Conservation (phyloP, 306 rosid species). For the Arachis hypogaea region DNA sequence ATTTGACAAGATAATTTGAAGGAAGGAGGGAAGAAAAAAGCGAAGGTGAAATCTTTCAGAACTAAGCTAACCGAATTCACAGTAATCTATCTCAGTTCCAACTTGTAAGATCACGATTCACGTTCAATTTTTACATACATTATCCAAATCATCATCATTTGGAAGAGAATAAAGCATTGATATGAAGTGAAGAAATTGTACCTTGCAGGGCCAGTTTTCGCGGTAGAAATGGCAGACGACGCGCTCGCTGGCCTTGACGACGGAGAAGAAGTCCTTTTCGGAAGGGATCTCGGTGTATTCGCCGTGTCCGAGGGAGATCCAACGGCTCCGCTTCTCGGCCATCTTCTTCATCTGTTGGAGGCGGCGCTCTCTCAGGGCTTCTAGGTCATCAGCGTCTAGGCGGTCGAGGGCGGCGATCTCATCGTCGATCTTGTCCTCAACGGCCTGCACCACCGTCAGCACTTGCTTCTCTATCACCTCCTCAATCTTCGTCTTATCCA, state of each 20-base stretch:
- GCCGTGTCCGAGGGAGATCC: conserved; percentile 92
- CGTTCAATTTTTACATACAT: background rate
- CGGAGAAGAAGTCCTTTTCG: conserved; percentile 92
- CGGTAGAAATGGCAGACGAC: conserved; percentile 98
- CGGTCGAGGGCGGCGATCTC: conserved; percentile 91
- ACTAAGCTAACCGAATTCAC: background rate
- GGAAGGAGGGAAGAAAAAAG: background rate
- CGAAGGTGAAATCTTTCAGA: background rate
- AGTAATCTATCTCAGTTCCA: background rate
- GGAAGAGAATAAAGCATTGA: background rate
- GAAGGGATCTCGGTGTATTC: conserved; percentile 75
- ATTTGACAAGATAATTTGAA: background rate
- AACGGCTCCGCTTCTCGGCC: conserved; percentile 93
- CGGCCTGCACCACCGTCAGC: conserved; percentile 80
- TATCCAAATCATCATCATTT: background rate
- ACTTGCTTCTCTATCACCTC: conserved; percentile 90
- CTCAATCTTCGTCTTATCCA: conserved; percentile 71
- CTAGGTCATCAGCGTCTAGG: conserved; percentile 77
- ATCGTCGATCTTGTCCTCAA: conserved; percentile 88
- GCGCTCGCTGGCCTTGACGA: conserved; percentile 97
- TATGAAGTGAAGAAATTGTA: background rate
- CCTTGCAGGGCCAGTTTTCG: conserved; percentile 99
- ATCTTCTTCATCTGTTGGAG: conserved; percentile 96
- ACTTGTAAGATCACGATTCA: background rate
- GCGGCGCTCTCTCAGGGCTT: conserved; percentile 85